Evolutionary conservation across 305 asterid species (phyloP).

Genomic region (Lippia alba): DNA sequence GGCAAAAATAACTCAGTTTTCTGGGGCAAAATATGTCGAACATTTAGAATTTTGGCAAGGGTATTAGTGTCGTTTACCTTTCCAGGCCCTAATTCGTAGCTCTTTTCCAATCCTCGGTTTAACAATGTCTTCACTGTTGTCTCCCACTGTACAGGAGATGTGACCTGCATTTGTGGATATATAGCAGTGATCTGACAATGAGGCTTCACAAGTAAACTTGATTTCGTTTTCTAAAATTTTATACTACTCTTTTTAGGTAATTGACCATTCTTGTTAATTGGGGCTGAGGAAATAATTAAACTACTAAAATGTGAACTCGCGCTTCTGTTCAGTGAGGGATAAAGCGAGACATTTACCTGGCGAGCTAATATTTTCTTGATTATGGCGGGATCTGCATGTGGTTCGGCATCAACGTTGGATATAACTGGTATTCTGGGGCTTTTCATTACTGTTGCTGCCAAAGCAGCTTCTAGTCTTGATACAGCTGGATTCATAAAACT

Average conservation of each 20-base stretch:
- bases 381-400: slow-evolving; percentile 89
- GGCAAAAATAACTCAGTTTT: slow-evolving; percentile 2
- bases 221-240: too few species aligned
- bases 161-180: slow-evolving; percentile 55
- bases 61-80: slow-evolving; percentile 44
- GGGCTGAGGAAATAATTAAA: too few species aligned
- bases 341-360: slow-evolving; percentile 55
- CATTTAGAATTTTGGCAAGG: background rate
- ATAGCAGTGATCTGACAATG: background rate
- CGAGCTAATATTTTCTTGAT: slow-evolving; percentile 86
- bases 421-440: slow-evolving; percentile 92
- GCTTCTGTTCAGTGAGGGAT: slow-evolving; percentile 9
- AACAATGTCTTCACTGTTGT: slow-evolving; percentile 81
- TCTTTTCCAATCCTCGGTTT: slow-evolving; percentile 69
- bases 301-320: background rate
- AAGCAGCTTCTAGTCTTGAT: slow-evolving; percentile 83
- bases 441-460: slow-evolving; percentile 78
- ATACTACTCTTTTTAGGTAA: too few species aligned
- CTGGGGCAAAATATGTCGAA: background rate
- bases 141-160: slow-evolving; percentile 99
- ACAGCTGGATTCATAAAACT: slow-evolving; percentile 97
- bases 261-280: background rate
- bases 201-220: background rate
- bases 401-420: slow-evolving; percentile 93
- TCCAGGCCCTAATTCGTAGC: slow-evolving; percentile 97